Evolutionary conservation across 768 basidiomycete genomes (phyloP), one percentile per base, ranked within the genome.

Genomic region (Kwoniella bestiolae): DNA sequence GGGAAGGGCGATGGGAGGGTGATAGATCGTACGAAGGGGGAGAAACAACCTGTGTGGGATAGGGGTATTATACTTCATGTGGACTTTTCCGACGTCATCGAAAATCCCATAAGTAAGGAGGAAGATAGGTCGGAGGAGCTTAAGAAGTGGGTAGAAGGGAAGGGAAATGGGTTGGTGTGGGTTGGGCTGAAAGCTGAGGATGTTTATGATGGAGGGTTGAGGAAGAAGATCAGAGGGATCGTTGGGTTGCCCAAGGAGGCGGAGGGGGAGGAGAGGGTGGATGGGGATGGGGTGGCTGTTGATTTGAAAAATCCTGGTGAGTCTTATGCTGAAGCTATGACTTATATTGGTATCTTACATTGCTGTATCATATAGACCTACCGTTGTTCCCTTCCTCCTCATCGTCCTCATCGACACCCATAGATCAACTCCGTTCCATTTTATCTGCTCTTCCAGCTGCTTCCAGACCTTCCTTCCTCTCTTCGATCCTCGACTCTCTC

Each of bases 1-100:
- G 78, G 71, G 5, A 61, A 50, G 29, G 68, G 66, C 2, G 65
- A 67, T 53, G 65, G 62, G 12, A 47, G 52, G 23, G n/a, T 52
- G 16, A 67, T 63, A 29, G 73, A 74, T 62, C 45, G 63, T 56
- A 74, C 69, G 8, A 75, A 72, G 57, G 77, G 75, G 1, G 69
- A 76, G 56, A 74, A 68, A 38, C 62, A 76, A 46, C 59, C 63
- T 7, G 49, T 73, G 9, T 79, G 79, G 79, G 67, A 72, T 29
- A 67, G 66, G 18, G 74, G 67, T 29, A 71, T 62, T 61, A 71
- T 78, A n/a, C 68, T 79, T 8, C 70, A 80, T 69, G 78, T 80
- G 21, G 76, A 79, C 26, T 80, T 78, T 62, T 58, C 68, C 7
- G 66, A 65, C 23, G 74, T 79, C 1, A 35, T 73, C 1, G 53